Evolutionary conservation across 2,329 filamentous ascomycete genomes (phyloP).

Genomic region (Calonectria multiphialidica): DNA sequence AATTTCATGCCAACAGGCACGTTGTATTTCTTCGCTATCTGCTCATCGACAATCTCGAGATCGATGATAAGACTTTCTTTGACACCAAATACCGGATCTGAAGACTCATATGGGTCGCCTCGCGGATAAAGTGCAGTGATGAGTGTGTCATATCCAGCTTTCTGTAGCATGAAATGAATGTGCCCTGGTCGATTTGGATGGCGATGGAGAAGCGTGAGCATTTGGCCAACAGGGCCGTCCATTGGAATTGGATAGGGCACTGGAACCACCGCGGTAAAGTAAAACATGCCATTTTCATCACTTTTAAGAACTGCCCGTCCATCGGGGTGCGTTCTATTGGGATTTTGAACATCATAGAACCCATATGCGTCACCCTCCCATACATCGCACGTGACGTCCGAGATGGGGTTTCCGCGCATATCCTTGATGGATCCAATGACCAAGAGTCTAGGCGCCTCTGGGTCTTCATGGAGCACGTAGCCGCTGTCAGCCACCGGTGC

Average conservation of each 20-base stretch:
- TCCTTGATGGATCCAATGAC: slow-evolving; percentile 76
- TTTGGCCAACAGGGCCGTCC: slow-evolving; percentile 84
- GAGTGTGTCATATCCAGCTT: slow-evolving; percentile 14
- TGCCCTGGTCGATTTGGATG: slow-evolving; percentile 83
- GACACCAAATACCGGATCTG: slow-evolving; percentile 88
- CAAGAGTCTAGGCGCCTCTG: slow-evolving; percentile 73
- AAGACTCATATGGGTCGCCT: slow-evolving; percentile 83
- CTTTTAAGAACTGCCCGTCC: slow-evolving; percentile 45
- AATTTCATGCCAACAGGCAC: background rate
- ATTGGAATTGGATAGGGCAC: slow-evolving; percentile 88
- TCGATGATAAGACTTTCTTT: slow-evolving; percentile 83
- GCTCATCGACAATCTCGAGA: slow-evolving; percentile 43
- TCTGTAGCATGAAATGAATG: slow-evolving; percentile 89
- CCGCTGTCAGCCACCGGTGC: slow-evolving; percentile 61
- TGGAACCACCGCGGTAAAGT: slow-evolving; percentile 87
- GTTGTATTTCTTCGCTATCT: background rate
- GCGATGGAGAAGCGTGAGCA: slow-evolving; percentile 73
- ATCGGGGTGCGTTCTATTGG: slow-evolving; percentile 59
- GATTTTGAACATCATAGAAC: slow-evolving; percentile 81
- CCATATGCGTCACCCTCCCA: slow-evolving; percentile 84
- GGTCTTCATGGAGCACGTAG: slow-evolving; percentile 74
- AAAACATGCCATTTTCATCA: slow-evolving; percentile 59
- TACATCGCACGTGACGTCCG: slow-evolving; percentile 76
- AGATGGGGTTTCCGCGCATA: slow-evolving; percentile 68
- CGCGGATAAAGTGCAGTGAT: slow-evolving; percentile 76